phyloP scores from a whole-genome alignment of 441 rosid species.

The Gossypium schwendimanii region DNA sequence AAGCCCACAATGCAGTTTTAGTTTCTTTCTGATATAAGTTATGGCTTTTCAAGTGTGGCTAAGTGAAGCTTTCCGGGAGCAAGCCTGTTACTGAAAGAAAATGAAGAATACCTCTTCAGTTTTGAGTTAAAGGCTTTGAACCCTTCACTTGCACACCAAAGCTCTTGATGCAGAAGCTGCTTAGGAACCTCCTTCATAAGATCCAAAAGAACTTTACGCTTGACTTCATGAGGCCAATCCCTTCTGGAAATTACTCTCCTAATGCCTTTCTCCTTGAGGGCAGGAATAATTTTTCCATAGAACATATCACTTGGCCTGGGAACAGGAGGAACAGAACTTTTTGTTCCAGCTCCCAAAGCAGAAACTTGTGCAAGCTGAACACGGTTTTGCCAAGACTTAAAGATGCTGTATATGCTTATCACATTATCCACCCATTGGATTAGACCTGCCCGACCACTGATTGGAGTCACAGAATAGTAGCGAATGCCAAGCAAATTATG shows the following conservation, averaged over 20 bases:
- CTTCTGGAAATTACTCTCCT: conserved; percentile 95
- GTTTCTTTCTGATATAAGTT: background rate
- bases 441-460: conserved; percentile 97
- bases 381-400: conserved; percentile 93
- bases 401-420: conserved; percentile 84
- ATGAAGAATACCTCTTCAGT: conserved; percentile 59
- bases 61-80: background rate
- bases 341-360: conserved; percentile 54
- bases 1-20: background rate
- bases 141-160: conserved; percentile 99
- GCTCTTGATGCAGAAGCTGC: conserved; percentile 89
- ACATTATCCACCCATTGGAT: conserved; percentile 99
- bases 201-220: conserved; percentile 92
- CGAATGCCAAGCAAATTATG: conserved; percentile 67
- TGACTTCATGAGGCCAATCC: conserved; percentile 99
- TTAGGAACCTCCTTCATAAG: conserved; percentile 93
- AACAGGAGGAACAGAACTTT: conserved; percentile 59
- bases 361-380: conserved; percentile 67
- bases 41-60: background rate
- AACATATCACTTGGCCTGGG: conserved; percentile 99
- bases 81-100: background rate
- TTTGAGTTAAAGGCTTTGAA: conserved; percentile 88
- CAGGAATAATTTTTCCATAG: conserved; percentile 98
- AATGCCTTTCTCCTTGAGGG: conserved; percentile 96
- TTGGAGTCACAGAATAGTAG: conserved; percentile 93